Percentiles rank a stretch among this genome's conserved stretches.
phyloP scores from a whole-genome alignment of 2,329 filamentous ascomycete species.

The Botrytis medusae region DNA sequence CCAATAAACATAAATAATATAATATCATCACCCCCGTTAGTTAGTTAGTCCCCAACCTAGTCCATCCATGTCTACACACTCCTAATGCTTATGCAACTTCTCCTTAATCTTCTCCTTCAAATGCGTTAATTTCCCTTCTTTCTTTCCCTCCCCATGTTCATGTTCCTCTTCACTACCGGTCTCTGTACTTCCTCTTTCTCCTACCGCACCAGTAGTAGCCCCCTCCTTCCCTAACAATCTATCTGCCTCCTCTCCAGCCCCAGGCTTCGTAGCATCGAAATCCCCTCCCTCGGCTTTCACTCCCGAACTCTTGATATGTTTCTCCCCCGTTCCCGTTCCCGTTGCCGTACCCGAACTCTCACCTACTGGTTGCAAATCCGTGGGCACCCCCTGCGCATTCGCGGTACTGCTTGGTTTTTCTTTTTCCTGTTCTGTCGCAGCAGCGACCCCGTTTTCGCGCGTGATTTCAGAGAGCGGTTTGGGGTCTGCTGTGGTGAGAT shows the following conservation, averaged over 20 bases:
- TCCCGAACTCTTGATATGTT: constrained; percentile 57
- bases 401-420: not conserved
- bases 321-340: not conserved
- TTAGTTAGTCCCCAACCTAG: too few relatives aligned
- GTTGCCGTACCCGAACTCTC: too few relatives aligned
- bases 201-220: constrained; percentile 53
- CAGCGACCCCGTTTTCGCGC: too few relatives aligned
- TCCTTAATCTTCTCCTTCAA: constrained; percentile 67
- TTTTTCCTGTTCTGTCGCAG: constrained; percentile 34
- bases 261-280: constrained; percentile 63
- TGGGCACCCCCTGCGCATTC: not conserved
- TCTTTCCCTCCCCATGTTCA: constrained; percentile 30
- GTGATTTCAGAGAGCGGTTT: constrained; percentile 37
- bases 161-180: constrained; percentile 34
- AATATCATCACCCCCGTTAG: not conserved
- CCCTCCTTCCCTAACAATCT: constrained; percentile 47
- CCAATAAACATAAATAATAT: not conserved
- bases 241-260: constrained; percentile 66
- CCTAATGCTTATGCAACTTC: constrained; percentile 55
- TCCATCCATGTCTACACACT: too few relatives aligned
- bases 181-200: constrained; percentile 55
- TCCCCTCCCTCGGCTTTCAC: constrained; percentile 64
- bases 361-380: not conserved
- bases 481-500: constrained; percentile 6
- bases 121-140: constrained; percentile 49